These are phyloP conservation scores for Coix lacrymajobi DNA, from an alignment of 176 grass and related monocot species.

Conservation along the genomic window DNA sequence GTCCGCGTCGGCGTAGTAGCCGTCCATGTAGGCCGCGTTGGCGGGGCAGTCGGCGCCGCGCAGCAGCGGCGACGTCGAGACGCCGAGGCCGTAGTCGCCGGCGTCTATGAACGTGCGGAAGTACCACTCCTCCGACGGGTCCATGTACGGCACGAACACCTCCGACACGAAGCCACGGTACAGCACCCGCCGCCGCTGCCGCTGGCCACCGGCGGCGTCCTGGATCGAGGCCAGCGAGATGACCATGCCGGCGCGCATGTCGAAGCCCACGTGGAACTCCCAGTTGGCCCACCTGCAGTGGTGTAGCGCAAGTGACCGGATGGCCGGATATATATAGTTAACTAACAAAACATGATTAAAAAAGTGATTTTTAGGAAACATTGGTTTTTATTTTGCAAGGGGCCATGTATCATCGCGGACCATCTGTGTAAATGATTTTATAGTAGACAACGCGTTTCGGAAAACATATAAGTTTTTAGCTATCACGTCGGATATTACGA, in stretches of 20 bases:
- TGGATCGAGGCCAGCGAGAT: conserved; percentile 35
- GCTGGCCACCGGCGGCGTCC: neutral
- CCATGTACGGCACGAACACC: conserved; percentile 81
- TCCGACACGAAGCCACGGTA: conserved; percentile 64
- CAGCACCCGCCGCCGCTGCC: conserved; percentile 30
- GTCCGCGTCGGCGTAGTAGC: conserved; percentile 28
- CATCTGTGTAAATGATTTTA: too few species aligned
- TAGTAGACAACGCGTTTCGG: too few species aligned
- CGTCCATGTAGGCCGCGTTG: conserved; percentile 56
- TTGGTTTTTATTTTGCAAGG: too few species aligned
- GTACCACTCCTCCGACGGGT: conserved; percentile 68
- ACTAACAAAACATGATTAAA: too few species aligned
- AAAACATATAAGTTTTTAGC: too few species aligned
- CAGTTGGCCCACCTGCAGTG: conserved; percentile 72
- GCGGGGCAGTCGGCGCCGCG: conserved; percentile 46
- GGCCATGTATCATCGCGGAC: too few species aligned
- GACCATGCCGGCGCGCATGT: conserved; percentile 47
- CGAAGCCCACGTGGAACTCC: conserved; percentile 64
- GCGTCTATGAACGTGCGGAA: conserved; percentile 62
- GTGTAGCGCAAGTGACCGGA: too few species aligned
- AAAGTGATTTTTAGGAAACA: too few species aligned
- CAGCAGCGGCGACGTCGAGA: conserved; percentile 32
- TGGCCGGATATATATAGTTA: too few species aligned
- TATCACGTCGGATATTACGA: too few species aligned
- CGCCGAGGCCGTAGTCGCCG: conserved; percentile 49